phyloP scores from a whole-genome alignment of 1,284 basidiomycete genomes.

The Puccinia polysora region DNA sequence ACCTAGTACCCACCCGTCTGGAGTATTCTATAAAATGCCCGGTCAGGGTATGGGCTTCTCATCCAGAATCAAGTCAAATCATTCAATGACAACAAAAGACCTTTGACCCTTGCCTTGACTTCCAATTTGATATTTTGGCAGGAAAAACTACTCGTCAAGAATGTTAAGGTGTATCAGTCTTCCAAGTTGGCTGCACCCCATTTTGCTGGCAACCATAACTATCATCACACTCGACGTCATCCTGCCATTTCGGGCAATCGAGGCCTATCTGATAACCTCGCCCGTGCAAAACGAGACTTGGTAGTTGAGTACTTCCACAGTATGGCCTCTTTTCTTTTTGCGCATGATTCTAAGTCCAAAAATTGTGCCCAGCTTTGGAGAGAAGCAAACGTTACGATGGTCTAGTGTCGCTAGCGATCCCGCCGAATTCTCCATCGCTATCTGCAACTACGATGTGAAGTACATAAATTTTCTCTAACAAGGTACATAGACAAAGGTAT shows the following conservation, averaged over 20 bases:
- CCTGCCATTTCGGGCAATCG: background rate
- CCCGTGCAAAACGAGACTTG: slow-evolving; percentile 21
- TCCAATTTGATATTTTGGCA: no score
- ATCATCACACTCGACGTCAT: slow-evolving; percentile 2
- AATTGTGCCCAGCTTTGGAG: background rate
- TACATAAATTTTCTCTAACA: background rate
- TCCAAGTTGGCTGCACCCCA: no score
- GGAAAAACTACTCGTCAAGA: no score
- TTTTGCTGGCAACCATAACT: no score
- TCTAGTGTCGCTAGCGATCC: slow-evolving; percentile 25
- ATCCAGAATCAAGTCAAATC: no score
- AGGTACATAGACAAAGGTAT: background rate
- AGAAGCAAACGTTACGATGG: slow-evolving; percentile 4
- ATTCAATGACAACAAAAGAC: no score
- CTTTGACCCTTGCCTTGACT: no score
- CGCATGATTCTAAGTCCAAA: background rate
- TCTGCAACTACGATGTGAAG: slow-evolving; percentile 19
- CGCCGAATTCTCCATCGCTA: slow-evolving; percentile 11
- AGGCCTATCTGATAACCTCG: slow-evolving; percentile 10
- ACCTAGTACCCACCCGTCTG: no score
- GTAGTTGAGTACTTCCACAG: slow-evolving; percentile 19
- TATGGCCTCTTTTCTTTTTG: background rate
- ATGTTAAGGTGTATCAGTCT: no score
- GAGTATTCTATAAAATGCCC: no score
- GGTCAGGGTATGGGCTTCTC: no score